Conservation (phyloP, 495 filamentous ascomycete genomes). For the Hyaloscypha finlandica region DNA sequence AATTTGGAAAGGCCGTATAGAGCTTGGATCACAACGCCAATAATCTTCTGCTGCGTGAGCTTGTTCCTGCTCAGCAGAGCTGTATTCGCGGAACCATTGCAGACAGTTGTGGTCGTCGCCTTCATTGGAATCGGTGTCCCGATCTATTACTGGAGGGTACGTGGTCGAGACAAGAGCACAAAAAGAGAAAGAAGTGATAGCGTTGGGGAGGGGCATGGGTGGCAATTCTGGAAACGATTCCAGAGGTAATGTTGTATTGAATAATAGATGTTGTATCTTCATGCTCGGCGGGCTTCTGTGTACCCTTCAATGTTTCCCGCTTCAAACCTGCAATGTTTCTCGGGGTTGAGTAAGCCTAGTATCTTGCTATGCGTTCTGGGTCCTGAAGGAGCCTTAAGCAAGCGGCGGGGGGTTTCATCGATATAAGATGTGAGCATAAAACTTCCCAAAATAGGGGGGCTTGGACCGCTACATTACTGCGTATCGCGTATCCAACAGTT, state of each 20-base stretch:
- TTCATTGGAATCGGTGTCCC: constrained; percentile 85
- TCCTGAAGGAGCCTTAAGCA: too few species aligned
- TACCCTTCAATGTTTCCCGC: too few species aligned
- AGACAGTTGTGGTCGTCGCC: constrained; percentile 80
- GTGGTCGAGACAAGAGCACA: constrained; percentile 42
- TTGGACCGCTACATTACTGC: too few species aligned
- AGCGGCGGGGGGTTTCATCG: too few species aligned
- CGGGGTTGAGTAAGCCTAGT: too few species aligned
- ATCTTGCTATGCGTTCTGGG: too few species aligned
- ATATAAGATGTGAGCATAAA: too few species aligned
- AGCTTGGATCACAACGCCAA: constrained; percentile 95
- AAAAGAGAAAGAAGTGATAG: constrained; percentile 30
- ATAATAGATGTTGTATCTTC: not conserved
- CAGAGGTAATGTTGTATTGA: constrained; percentile 11
- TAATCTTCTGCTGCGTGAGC: constrained; percentile 97
- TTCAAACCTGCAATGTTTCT: too few species aligned
- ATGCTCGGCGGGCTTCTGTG: too few species aligned
- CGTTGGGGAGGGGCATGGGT: constrained; percentile 20
- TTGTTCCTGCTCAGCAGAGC: constrained; percentile 87
- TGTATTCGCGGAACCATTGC: constrained; percentile 84
- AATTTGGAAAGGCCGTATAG: constrained; percentile 84
- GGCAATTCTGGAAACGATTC: constrained; percentile 35
- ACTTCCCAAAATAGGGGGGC: too few species aligned
- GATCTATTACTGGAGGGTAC: constrained; percentile 85
- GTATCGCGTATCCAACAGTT: too few species aligned